These are phyloP conservation scores for Pseudognaphalium luteoalbum DNA, from an alignment of 129 eudicot genomes.

Conservation along the genomic window DNA sequence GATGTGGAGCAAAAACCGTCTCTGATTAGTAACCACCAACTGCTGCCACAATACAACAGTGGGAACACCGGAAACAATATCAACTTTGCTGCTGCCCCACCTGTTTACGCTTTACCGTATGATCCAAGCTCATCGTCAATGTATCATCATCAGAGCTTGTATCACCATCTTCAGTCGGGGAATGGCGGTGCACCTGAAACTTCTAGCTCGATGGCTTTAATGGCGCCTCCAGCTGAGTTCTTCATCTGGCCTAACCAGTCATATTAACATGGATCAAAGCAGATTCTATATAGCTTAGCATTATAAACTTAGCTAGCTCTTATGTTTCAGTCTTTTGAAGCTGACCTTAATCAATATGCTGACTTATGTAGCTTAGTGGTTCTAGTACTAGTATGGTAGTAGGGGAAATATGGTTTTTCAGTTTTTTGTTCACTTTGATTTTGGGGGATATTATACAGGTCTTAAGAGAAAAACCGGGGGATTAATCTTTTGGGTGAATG, in stretches of 20 bases:
- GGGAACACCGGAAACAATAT: slow-evolving; percentile 51
- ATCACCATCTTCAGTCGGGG: slow-evolving; percentile 54
- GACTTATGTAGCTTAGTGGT: slow-evolving; percentile 31
- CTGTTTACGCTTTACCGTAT: slow-evolving; percentile 55
- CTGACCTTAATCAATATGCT: slow-evolving; percentile 38
- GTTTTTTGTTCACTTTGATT: slow-evolving; percentile 22
- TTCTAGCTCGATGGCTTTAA: slow-evolving; percentile 46
- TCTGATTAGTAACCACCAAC: slow-evolving; percentile 35
- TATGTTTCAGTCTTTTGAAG: slow-evolving; percentile 11
- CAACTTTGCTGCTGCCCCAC: slow-evolving; percentile 51
- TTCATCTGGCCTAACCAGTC: slow-evolving; percentile 84
- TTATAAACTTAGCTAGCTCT: slow-evolving; percentile 21
- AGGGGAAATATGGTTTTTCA: not conserved
- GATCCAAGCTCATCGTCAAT: slow-evolving; percentile 47
- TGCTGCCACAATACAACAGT: slow-evolving; percentile 42
- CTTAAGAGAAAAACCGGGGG: slow-evolving; percentile 23
- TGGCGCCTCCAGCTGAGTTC: slow-evolving; percentile 65
- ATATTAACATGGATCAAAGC: slow-evolving; percentile 39
- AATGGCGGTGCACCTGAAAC: slow-evolving; percentile 38
- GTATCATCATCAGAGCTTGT: slow-evolving; percentile 63
- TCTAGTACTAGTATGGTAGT: slow-evolving; percentile 11
- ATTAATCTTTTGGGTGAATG: slow-evolving; percentile 23
- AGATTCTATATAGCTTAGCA: slow-evolving; percentile 2
- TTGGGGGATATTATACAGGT: slow-evolving; percentile 29
- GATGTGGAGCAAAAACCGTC: slow-evolving; percentile 62